Evolutionary conservation across 306 rosid genomes (phyloP), one percentile per base, ranked within the genome.

Genomic region (Luffa aegyptiaca): DNA sequence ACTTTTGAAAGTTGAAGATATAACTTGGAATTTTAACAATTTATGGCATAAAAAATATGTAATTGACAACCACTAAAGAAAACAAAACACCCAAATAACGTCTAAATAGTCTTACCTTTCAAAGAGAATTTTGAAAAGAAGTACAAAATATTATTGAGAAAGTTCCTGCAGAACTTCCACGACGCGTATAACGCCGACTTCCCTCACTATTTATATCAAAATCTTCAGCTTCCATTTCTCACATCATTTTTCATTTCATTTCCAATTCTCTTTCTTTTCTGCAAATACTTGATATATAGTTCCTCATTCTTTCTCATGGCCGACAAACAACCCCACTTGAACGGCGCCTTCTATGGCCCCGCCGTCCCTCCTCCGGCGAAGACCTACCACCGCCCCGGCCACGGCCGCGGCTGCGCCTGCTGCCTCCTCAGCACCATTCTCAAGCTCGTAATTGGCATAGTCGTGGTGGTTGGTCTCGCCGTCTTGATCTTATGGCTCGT

Each of bases 401-500:
- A 72, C 37, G 78, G 79, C 42, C n/a, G 85, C 3, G 77, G 85
- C 64, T 75, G 78, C 46, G 63, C 57, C 66, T 10, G 81, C 58
- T 45, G 83, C 49, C 81, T 81, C 20, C 16, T 80, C 21, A 20
- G 35, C 51, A 39, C 78, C 33, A 8, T 85, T 35, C 21, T 80
- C 45, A 66, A 77, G 63, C 21, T 82, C 48, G 10, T 80, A 8
- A 17, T 80, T 8, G 61, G 79, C 53, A 4, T 85, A 4, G 57
- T 65, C 9, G 77, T 82, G 73, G 45, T 78, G 20, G 4, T 83
- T 3, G 84, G 82, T 21, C 3, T 70, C 4, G 35, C 52, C 0
- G 76, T 16, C n/a, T 9, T 90, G 0, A 74, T 88, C 10, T 48
- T 90, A 88, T 86, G 89, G 89, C 69, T 87, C 16, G 71, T 90